phyloP scores from a whole-genome alignment of 2,329 filamentous ascomycete species.

The Grosmannia penicillata region DNA sequence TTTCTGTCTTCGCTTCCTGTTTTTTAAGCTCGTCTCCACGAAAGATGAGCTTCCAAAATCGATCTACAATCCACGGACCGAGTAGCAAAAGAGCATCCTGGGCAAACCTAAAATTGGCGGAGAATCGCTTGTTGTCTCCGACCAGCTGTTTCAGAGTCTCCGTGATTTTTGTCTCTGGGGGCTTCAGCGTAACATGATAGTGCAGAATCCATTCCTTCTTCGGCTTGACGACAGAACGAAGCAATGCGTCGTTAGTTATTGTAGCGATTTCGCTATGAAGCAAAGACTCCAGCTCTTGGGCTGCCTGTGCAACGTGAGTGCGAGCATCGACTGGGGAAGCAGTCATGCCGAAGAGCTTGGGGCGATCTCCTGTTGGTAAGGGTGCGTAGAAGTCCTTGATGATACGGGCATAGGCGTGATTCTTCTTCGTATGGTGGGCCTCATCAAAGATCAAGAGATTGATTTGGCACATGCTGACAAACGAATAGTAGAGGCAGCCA shows the following conservation, averaged over 20 bases:
- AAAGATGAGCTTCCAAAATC: constrained; percentile 61
- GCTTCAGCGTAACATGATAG: constrained; percentile 29
- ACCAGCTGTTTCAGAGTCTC: constrained; percentile 33
- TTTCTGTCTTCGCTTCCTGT: constrained; percentile 39
- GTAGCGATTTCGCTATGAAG: constrained; percentile 78
- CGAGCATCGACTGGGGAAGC: constrained; percentile 85
- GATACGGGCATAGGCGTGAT: constrained; percentile 79
- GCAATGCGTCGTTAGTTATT: constrained; percentile 34
- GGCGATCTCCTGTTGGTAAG: constrained; percentile 33
- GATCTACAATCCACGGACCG: constrained; percentile 74
- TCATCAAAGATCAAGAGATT: constrained; percentile 92
- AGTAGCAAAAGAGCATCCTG: constrained; percentile 48
- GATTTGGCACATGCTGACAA: constrained; percentile 66
- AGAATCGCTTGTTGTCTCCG: constrained; percentile 29
- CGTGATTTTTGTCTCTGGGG: constrained; percentile 52
- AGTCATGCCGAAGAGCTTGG: constrained; percentile 89
- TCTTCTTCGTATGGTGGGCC: constrained; percentile 89
- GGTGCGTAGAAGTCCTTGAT: constrained; percentile 72
- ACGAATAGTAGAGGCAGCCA: constrained; percentile 63
- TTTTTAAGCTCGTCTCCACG: constrained; percentile 45
- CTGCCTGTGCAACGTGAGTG: constrained; percentile 55
- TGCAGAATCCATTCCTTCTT: constrained; percentile 43
- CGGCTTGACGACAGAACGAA: constrained; percentile 43
- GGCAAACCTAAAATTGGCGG: constrained; percentile 43
- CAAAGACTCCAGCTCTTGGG: constrained; percentile 57